Base-by-base conservation (phyloP, 495 filamentous ascomycete species). In the Melanomma pulvis-pyrius region DNA sequence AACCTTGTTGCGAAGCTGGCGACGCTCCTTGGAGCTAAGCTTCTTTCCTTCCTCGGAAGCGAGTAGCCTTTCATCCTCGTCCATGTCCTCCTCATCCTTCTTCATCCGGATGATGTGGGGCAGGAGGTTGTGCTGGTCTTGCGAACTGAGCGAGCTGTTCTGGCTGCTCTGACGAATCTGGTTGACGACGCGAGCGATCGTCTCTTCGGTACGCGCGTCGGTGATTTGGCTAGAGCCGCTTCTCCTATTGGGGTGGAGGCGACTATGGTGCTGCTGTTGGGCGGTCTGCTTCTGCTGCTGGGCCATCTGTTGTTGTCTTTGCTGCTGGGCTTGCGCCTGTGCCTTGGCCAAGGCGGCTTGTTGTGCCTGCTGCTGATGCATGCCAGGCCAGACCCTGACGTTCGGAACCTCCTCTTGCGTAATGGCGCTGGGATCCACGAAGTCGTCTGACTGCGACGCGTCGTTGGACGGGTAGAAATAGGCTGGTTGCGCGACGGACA, bases 41-140 rank as follows among this genome's bases (percentile, higher is more conserved):
- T 96, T 96, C 86, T 99, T 99, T 48, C 93, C 94, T 77, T 96
- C 93, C 71, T 98, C 94, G 67, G 92, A 96, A 5, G 91, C 91
- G 17, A 99, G 83, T 2, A 98, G 81, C 63, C 90, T 82, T 82
- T 98, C 94, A 71, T 99, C 94, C 75, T 96, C 92, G 77, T 99
- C 94, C 93, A 98, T 97, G 29, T 98, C 93, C 58, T 94, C 92
- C 73, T 96, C 92, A 44, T 96, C 91, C 82, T 98, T 98, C 79
- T 82, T 88, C 13, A 78, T 74, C 44, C 84, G 79, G 39, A 82
- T 77, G 36, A 86, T 73, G 72, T 90, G 86, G 36, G 84, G 77
- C 51, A 86, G 80, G 13, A 49, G 15, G 32, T 30, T 85, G 81
- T 9, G 78, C 32, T 59, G 72, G 24, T 79, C 79, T 13, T 82